These are phyloP conservation scores for Sarocladium oryzae DNA, from an alignment of 2,329 filamentous ascomycete species.

Conservation along the genomic window DNA sequence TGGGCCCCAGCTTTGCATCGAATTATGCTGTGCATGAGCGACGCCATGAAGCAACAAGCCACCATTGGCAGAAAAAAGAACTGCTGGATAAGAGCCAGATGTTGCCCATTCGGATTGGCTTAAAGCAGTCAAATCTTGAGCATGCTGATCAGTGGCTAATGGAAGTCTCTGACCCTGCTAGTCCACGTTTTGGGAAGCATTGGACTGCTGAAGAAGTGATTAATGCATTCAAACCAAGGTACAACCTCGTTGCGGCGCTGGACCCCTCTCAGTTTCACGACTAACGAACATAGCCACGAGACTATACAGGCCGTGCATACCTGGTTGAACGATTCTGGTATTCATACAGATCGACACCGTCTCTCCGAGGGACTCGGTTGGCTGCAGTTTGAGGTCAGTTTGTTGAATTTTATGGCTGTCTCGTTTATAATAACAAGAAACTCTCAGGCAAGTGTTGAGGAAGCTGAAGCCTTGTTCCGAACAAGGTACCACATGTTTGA, in stretches of 20 bases:
- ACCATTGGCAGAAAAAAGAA: neutral
- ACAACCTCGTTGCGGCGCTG: neutral
- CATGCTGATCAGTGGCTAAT: neutral
- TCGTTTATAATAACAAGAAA: neutral
- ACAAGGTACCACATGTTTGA: neutral
- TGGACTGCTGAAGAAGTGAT: constrained; percentile 1
- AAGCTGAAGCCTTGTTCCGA: neutral
- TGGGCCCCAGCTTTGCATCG: neutral
- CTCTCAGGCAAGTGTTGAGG: neutral
- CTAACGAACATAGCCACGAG: neutral
- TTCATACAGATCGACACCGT: neutral
- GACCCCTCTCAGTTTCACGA: neutral
- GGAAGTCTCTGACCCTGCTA: neutral
- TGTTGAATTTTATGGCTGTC: too few relatives aligned
- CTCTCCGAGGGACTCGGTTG: neutral
- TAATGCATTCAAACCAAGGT: constrained; percentile 2
- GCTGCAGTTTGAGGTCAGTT: constrained; percentile 1
- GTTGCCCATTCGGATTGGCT: constrained; percentile 1
- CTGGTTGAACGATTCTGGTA: constrained; percentile 2
- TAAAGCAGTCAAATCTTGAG: constrained; percentile 6
- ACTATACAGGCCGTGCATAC: neutral
- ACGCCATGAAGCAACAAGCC: neutral
- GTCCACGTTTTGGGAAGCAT: neutral
- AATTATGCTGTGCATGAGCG: neutral
- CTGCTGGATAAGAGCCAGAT: neutral